Percentiles rank a stretch among this genome's conserved stretches.
phyloP scores from a whole-genome alignment of 306 rosid genomes.

The Gastrolobium bilobum region DNA sequence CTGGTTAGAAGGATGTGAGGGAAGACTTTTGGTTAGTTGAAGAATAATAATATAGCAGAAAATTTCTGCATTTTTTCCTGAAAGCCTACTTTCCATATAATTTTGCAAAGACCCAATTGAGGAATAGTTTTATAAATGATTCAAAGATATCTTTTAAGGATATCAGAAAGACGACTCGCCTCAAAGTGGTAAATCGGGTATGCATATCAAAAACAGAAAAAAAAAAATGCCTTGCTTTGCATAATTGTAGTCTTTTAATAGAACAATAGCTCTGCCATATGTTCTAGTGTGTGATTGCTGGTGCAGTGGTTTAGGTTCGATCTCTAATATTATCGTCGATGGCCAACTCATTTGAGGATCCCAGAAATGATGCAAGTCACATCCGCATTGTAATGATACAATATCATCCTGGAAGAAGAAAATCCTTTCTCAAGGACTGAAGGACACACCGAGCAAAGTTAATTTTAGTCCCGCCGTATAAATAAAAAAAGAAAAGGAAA shows the following conservation, averaged over 20 bases:
- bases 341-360: slow-evolving; percentile 14
- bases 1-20: too few species aligned
- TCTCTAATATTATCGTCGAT: background rate
- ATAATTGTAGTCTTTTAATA: background rate
- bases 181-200: too few species aligned
- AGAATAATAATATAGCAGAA: too few species aligned
- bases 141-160: too few species aligned
- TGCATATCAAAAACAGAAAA: too few species aligned
- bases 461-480: background rate
- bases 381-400: background rate
- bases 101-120: too few species aligned
- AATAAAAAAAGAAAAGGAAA: too few species aligned
- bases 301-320: slow-evolving; percentile 23
- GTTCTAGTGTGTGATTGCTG: slow-evolving; percentile 13
- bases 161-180: too few species aligned
- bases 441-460: background rate
- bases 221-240: background rate
- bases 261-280: slow-evolving; percentile 17
- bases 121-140: too few species aligned
- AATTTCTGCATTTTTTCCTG: too few species aligned
- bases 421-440: background rate
- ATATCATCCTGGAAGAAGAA: background rate
- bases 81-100: too few species aligned
- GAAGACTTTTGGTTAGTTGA: too few species aligned
- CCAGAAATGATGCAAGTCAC: slow-evolving; percentile 6